Percentiles rank a stretch among this genome's conserved stretches.
phyloP scores from a whole-genome alignment of 805 yeast species.

The Saccharomycopsis microspora region DNA sequence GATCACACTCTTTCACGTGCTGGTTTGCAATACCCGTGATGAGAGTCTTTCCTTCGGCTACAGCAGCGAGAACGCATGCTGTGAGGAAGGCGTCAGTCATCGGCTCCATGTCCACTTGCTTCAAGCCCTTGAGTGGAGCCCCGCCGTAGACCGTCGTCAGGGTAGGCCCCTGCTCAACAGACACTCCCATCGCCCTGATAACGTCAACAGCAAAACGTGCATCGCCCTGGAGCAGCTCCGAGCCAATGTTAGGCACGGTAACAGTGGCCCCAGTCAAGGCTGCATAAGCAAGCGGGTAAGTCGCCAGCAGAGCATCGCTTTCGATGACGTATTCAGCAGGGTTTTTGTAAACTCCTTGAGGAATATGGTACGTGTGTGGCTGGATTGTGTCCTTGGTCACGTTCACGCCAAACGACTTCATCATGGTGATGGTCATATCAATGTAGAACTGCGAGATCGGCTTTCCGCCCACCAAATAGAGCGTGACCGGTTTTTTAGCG shows the following conservation, averaged over 20 bases:
- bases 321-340: constrained; percentile 85
- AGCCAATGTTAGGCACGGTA: constrained; percentile 90
- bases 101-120: constrained; percentile 92
- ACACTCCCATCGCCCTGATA: constrained; percentile 89
- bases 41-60: constrained; percentile 57
- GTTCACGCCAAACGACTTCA: constrained; percentile 76
- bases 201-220: constrained; percentile 94
- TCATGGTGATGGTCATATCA: constrained; percentile 95
- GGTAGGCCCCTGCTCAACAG: constrained; percentile 68
- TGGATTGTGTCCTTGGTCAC: constrained; percentile 64
- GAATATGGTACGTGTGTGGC: constrained; percentile 81
- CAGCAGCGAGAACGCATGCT: constrained; percentile 95
- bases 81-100: constrained; percentile 99
- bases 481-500: constrained; percentile 78
- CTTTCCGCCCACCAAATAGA: constrained; percentile 87
- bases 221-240: constrained; percentile 88
- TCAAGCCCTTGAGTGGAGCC: constrained; percentile 52
- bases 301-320: constrained; percentile 96
- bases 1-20: constrained; percentile 93
- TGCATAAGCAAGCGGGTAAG: constrained; percentile 95
- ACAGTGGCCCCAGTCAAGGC: constrained; percentile 91
- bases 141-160: constrained; percentile 84
- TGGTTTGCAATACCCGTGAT: constrained; percentile 97
- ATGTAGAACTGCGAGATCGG: constrained; percentile 94
- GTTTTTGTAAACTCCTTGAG: constrained; percentile 67